These are phyloP conservation scores for Erythrobasidium hasegawianum DNA, from an alignment of 1,284 basidiomycete genomes.

Conservation along the genomic window DNA sequence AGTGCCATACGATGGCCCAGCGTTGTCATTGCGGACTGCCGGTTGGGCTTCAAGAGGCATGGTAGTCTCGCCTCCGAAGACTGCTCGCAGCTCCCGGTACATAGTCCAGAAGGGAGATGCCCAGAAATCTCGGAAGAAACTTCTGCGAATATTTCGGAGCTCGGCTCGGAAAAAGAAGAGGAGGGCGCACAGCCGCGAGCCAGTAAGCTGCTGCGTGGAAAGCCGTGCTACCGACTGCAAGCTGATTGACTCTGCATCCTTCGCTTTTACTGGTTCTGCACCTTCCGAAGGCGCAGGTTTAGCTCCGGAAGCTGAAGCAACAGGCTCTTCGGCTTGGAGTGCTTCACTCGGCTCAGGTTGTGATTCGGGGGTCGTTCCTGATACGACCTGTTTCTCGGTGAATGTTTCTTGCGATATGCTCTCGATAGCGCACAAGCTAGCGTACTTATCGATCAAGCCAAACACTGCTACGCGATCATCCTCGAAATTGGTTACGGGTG, in stretches of 20 bases:
- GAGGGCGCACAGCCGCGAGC: conserved; percentile 15
- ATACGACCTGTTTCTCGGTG: no score
- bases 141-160: not conserved
- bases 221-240: not conserved
- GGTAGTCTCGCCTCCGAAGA: conserved; percentile 4
- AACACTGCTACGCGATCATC: conserved; percentile 37
- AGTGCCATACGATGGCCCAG: conserved; percentile 2
- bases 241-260: not conserved
- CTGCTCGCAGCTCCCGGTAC: conserved; percentile 7
- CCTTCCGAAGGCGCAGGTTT: not conserved
- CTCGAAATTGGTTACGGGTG: not conserved
- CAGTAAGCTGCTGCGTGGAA: not conserved
- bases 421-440: conserved; percentile 36
- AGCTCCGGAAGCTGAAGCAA: not conserved
- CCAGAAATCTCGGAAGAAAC: conserved; percentile 16
- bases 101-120: conserved; percentile 13
- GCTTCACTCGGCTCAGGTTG: no score
- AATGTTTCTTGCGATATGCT: not conserved
- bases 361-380: no score
- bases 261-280: not conserved
- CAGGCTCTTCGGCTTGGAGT: no score
- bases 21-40: not conserved
- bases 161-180: conserved; percentile 28
- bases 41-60: not conserved
- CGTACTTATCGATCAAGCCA: conserved; percentile 41